A percentile compares a stretch with the other conserved stretches of the same genome.
Evolutionary conservation across 257 asterid species (phyloP).

Genomic region (Rehmannia glutinosa): DNA sequence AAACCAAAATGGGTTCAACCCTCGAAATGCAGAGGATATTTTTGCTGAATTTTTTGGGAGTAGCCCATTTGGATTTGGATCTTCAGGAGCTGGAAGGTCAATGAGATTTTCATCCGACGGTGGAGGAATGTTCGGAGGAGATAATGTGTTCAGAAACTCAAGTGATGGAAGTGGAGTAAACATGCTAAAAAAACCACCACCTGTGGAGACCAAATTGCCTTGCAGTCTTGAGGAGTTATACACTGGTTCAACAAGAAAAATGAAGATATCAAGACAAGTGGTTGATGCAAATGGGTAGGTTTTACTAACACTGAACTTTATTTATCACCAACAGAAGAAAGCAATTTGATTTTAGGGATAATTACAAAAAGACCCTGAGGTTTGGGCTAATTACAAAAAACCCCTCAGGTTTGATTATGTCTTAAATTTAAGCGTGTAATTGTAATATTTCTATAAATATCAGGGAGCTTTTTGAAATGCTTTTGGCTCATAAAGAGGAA

Average conservation of each 20-base stretch:
- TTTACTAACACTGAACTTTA: too few relatives aligned
- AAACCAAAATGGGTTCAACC: slow-evolving; percentile 47
- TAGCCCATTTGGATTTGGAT: slow-evolving; percentile 70
- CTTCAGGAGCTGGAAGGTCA: slow-evolving; percentile 51
- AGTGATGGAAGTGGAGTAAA: slow-evolving; percentile 43
- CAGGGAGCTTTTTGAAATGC: too few relatives aligned
- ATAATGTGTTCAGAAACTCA: slow-evolving; percentile 33
- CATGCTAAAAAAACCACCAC: slow-evolving; percentile 69
- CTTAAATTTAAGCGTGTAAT: too few relatives aligned
- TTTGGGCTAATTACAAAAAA: too few relatives aligned
- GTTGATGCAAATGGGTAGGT: slow-evolving; percentile 56
- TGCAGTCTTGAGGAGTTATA: slow-evolving; percentile 84
- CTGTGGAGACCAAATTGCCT: slow-evolving; percentile 70
- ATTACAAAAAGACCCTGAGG: too few relatives aligned
- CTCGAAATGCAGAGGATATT: slow-evolving; percentile 83
- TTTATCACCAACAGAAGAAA: too few relatives aligned
- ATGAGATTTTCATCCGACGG: slow-evolving; percentile 55
- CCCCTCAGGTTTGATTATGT: too few relatives aligned
- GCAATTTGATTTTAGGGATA: too few relatives aligned
- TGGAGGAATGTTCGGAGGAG: slow-evolving; percentile 41
- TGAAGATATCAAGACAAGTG: slow-evolving; percentile 84
- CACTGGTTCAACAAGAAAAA: slow-evolving; percentile 77
- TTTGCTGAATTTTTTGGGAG: slow-evolving; percentile 94
- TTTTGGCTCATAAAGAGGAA: too few relatives aligned
- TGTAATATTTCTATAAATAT: too few relatives aligned